These are phyloP conservation scores for Eimeria falciformis DNA, from an alignment of 169 alveolate species.

Conservation along the genomic window DNA sequence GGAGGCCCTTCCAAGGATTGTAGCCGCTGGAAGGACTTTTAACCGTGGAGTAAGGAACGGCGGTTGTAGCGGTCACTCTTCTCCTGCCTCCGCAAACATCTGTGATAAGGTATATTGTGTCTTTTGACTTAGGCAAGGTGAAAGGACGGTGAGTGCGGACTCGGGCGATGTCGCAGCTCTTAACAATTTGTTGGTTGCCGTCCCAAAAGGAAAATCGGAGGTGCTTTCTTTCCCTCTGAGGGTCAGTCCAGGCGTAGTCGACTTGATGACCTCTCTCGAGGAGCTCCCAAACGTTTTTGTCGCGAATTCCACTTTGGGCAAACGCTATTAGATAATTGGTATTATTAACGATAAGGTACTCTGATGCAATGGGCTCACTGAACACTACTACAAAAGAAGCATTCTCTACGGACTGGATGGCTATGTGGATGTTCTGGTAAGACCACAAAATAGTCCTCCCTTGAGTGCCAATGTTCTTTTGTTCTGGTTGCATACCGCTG, in stretches of 20 bases:
- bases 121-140: constrained; percentile 46
- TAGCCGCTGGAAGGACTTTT: constrained; percentile 2
- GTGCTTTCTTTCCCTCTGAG: constrained; percentile 55
- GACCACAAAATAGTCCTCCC: constrained; percentile 36
- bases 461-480: not conserved
- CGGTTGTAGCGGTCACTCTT: constrained; percentile 45
- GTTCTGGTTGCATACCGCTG: not conserved
- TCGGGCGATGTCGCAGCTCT: constrained; percentile 70
- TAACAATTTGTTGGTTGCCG: constrained; percentile 44
- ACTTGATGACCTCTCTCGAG: constrained; percentile 60
- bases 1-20: constrained; percentile 39
- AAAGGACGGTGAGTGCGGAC: constrained; percentile 64
- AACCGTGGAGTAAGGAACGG: constrained; percentile 19
- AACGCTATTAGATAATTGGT: constrained; percentile 62
- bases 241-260: constrained; percentile 77
- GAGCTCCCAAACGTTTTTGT: constrained; percentile 49
- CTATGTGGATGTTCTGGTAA: constrained; percentile 64
- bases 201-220: constrained; percentile 71
- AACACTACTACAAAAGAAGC: constrained; percentile 68
- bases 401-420: constrained; percentile 59
- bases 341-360: constrained; percentile 57
- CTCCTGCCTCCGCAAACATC: constrained; percentile 71
- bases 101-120: constrained; percentile 48
- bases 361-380: constrained; percentile 29
- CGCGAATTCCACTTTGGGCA: constrained; percentile 66